These are phyloP conservation scores for Pichia insulana DNA, from an alignment of 805 yeast species.

Conservation along the genomic window DNA sequence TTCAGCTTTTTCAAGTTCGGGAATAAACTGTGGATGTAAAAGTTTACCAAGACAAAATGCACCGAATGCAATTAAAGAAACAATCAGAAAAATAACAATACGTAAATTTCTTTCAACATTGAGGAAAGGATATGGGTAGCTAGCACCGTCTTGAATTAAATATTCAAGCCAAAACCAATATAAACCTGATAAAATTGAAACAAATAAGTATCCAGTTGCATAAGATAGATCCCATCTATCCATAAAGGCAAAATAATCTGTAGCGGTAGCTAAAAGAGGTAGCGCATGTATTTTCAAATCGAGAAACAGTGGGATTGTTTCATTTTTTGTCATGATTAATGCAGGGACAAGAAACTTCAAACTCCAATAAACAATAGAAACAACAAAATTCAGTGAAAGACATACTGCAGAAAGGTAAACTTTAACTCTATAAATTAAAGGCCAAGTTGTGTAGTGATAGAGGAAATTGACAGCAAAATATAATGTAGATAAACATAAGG, in stretches of 20 bases:
- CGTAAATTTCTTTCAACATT: conserved; percentile 41
- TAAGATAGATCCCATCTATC: conserved; percentile 32
- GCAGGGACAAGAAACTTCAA: conserved; percentile 43
- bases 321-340: conserved; percentile 34
- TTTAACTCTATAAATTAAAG: conserved; percentile 21
- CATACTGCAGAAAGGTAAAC: conserved; percentile 44
- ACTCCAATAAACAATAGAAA: conserved; percentile 63
- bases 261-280: conserved; percentile 44
- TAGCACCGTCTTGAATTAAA: conserved; percentile 37
- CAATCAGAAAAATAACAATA: conserved; percentile 38
- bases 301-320: conserved; percentile 36
- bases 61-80: conserved; percentile 32
- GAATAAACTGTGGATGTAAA: conserved; percentile 13
- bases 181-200: conserved; percentile 31
- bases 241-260: conserved; percentile 50
- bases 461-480: conserved; percentile 33
- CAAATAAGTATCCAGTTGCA: conserved; percentile 31
- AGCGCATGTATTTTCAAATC: conserved; percentile 54
- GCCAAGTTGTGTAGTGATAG: conserved; percentile 14
- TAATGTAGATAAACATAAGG: conserved; percentile 39
- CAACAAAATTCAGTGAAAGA: conserved; percentile 50
- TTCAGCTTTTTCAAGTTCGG: conserved; percentile 10
- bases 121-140: conserved; percentile 62
- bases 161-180: conserved; percentile 48
- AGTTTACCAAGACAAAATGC: conserved; percentile 19